Percentiles rank a stretch among this genome's conserved stretches.
phyloP scores from a whole-genome alignment of 371 early-diverging fungal genomes.

The Mucor lusitanicus region DNA sequence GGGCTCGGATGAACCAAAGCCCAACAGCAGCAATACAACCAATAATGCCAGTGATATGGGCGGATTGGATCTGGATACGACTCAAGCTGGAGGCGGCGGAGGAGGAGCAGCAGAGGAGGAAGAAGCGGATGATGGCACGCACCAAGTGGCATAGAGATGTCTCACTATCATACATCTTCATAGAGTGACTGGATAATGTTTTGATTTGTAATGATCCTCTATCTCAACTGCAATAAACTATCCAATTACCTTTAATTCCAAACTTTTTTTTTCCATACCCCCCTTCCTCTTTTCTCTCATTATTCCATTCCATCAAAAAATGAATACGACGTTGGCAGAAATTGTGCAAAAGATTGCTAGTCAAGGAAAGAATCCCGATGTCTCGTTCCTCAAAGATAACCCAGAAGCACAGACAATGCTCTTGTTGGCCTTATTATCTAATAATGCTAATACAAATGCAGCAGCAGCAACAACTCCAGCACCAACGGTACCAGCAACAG shows the following conservation, averaged over 20 bases:
- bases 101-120: background rate
- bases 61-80: background rate
- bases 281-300: background rate
- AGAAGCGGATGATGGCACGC: background rate
- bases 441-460: background rate
- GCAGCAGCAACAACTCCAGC: background rate
- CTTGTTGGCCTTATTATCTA: slow-evolving; percentile 19
- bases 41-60: slow-evolving; percentile 1
- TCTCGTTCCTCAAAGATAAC: slow-evolving; percentile 26
- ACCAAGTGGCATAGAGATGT: background rate
- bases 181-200: background rate
- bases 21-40: background rate
- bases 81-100: background rate
- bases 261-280: background rate
- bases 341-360: slow-evolving; percentile 19
- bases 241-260: background rate
- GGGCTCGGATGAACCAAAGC: slow-evolving; percentile 18
- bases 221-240: background rate
- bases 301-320: no score
- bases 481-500: background rate
- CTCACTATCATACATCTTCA: background rate
- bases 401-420: slow-evolving; percentile 28
- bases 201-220: background rate
- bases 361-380: slow-evolving; percentile 24
- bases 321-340: slow-evolving; percentile 16